Conservation (phyloP, 192 early-diverging fungal genomes). For the Rhizophagus clarus region DNA sequence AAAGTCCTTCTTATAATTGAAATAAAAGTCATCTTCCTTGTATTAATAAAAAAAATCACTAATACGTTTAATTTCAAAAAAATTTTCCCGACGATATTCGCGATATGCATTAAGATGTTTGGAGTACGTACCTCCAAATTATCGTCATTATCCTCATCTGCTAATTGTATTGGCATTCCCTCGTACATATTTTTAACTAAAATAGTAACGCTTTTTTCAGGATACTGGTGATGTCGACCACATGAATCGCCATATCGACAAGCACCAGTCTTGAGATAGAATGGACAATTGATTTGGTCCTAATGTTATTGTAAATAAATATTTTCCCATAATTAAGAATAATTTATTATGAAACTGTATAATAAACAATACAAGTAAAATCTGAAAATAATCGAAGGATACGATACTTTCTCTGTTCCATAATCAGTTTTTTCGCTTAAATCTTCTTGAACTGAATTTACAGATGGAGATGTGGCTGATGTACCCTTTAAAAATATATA, state of each 20-base stretch:
- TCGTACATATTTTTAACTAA: conserved; percentile 47
- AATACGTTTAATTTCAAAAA: neutral
- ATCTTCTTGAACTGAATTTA: neutral
- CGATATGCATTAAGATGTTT: neutral
- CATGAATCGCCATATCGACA: conserved; percentile 41
- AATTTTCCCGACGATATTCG: neutral
- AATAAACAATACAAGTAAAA: neutral
- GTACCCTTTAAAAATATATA: neutral
- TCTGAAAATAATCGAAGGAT: conserved; percentile 23
- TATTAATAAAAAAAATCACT: neutral
- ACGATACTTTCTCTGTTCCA: conserved; percentile 34
- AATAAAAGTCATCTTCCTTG: neutral
- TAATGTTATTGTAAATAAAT: neutral
- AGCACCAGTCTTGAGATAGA: conserved; percentile 47
- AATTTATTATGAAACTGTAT: neutral
- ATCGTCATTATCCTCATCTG: conserved; percentile 35
- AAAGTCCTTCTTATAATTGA: neutral
- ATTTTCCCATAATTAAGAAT: conserved; percentile 5
- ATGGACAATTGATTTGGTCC: conserved; percentile 40
- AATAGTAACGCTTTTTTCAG: conserved; percentile 34
- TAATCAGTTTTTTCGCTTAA: conserved; percentile 4
- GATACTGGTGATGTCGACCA: conserved; percentile 35
- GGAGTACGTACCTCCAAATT: conserved; percentile 35
- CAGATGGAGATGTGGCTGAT: neutral
- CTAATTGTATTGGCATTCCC: conserved; percentile 35